Conservation (phyloP, 306 rosid species). For the Coriaria nepalensis region DNA sequence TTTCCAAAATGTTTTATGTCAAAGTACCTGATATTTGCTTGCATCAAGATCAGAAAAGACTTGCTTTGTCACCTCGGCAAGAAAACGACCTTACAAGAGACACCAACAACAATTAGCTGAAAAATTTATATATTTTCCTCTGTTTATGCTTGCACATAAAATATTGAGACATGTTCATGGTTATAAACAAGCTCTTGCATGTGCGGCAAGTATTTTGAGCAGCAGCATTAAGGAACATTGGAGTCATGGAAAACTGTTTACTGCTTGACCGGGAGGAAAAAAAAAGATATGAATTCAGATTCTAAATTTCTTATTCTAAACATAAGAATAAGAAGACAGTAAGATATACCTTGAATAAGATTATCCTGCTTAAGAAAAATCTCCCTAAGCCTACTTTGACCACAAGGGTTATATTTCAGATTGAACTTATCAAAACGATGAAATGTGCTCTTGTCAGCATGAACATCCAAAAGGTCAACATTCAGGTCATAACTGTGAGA, state of each 20-base stretch:
- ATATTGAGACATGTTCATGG: too few species aligned
- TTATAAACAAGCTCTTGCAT: too few species aligned
- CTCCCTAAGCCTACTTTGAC: slow-evolving; percentile 99
- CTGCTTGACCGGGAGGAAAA: too few species aligned
- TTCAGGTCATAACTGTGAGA: slow-evolving; percentile 82
- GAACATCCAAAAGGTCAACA: slow-evolving; percentile 99
- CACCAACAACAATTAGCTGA: neutral
- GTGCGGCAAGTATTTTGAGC: too few species aligned
- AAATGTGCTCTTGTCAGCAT: slow-evolving; percentile 99
- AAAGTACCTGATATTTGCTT: slow-evolving; percentile 88
- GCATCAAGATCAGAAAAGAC: slow-evolving; percentile 86
- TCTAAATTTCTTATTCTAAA: neutral
- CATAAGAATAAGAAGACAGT: slow-evolving; percentile 1
- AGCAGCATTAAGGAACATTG: too few species aligned
- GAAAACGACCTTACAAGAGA: slow-evolving; percentile 64
- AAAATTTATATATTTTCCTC: neutral
- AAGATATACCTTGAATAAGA: slow-evolving; percentile 80
- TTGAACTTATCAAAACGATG: slow-evolving; percentile 98
- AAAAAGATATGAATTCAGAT: neutral
- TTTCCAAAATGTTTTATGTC: slow-evolving; percentile 8
- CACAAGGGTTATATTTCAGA: slow-evolving; percentile 97
- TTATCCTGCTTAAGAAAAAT: slow-evolving; percentile 95
- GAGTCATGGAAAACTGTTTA: too few species aligned
- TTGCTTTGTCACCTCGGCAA: slow-evolving; percentile 87
- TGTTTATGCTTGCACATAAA: neutral